These are phyloP conservation scores for Sanghuangporus baumii DNA, from an alignment of 1,284 basidiomycete species.

Conservation along the genomic window DNA sequence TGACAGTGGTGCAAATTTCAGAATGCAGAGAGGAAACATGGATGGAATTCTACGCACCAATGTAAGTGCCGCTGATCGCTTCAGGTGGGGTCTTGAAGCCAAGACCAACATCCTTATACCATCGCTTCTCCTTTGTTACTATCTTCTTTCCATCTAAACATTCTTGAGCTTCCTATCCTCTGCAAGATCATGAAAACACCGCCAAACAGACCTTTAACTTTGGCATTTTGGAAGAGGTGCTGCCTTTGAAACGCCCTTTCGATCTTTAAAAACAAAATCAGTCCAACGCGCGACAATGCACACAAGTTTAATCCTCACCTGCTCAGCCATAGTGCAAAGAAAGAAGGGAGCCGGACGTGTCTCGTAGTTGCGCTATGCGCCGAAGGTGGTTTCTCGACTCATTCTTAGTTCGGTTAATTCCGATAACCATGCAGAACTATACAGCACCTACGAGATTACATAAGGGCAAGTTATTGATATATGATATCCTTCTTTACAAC, in stretches of 20 bases:
- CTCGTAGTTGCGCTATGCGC: conserved; percentile 17
- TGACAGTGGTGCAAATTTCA: conserved; percentile 26
- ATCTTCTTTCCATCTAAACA: conserved; percentile 79
- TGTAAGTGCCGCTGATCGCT: conserved; percentile 96
- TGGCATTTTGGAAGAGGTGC: conserved; percentile 96
- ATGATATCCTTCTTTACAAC: too few relatives aligned
- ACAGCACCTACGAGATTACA: conserved; percentile 28
- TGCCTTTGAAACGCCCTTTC: conserved; percentile 98
- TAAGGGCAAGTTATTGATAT: too few relatives aligned
- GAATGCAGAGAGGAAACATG: neutral
- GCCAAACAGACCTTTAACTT: conserved; percentile 75
- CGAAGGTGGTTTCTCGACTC: conserved; percentile 1
- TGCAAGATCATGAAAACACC: neutral
- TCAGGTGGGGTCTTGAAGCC: conserved; percentile 97
- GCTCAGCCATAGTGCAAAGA: conserved; percentile 50
- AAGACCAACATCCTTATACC: conserved; percentile 98
- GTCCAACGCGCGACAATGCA: conserved; percentile 9
- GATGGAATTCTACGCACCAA: conserved; percentile 54
- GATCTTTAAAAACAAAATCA: conserved; percentile 43
- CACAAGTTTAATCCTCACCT: conserved; percentile 36
- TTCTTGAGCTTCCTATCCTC: conserved; percentile 7
- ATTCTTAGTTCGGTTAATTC: neutral
- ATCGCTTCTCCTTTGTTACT: conserved; percentile 91
- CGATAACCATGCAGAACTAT: conserved; percentile 35
- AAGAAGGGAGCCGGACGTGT: conserved; percentile 16